A percentile compares a stretch with the other conserved stretches of the same genome.
Conservation (phyloP, 108 stramenopile genomes). For the Bacterosira constricta region DNA sequence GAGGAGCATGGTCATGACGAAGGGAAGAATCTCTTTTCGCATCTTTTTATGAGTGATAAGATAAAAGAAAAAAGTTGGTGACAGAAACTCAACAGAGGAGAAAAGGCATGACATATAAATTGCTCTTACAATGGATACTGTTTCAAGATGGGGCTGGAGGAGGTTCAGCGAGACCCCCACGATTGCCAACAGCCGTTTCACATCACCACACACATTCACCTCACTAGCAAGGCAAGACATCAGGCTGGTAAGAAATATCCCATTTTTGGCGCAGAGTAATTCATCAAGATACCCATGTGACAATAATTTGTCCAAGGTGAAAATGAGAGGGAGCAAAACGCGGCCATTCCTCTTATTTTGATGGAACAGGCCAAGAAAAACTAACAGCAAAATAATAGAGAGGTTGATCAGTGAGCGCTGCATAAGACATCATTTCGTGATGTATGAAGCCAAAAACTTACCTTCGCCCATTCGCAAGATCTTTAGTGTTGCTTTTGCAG, state of each 20-base stretch:
- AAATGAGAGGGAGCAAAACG: slow-evolving; percentile 77
- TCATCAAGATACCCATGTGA: slow-evolving; percentile 69
- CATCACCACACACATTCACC: slow-evolving; percentile 64
- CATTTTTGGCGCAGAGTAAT: slow-evolving; percentile 43
- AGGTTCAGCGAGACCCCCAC: slow-evolving; percentile 65
- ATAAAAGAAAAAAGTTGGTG: neutral
- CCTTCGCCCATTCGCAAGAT: slow-evolving; percentile 50
- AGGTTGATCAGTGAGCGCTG: neutral
- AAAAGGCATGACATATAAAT: neutral
- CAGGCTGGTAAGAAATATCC: slow-evolving; percentile 49
- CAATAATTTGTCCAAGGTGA: slow-evolving; percentile 76
- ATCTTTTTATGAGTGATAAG: slow-evolving; percentile 25
- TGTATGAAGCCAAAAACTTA: slow-evolving; percentile 9
- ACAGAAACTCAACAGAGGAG: neutral
- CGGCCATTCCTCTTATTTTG: slow-evolving; percentile 57
- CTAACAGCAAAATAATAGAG: slow-evolving; percentile 5
- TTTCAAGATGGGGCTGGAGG: slow-evolving; percentile 45
- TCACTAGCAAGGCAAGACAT: slow-evolving; percentile 56
- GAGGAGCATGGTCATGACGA: slow-evolving; percentile 70
- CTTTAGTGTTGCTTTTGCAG: slow-evolving; percentile 28
- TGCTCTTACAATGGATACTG: slow-evolving; percentile 37
- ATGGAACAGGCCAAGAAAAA: slow-evolving; percentile 52
- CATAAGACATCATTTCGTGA: slow-evolving; percentile 1
- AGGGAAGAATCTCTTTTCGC: slow-evolving; percentile 51
- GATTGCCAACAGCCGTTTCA: slow-evolving; percentile 70